Conservation (phyloP, 2,329 filamentous ascomycete genomes). For the Pseudogymnoascus sp. region DNA sequence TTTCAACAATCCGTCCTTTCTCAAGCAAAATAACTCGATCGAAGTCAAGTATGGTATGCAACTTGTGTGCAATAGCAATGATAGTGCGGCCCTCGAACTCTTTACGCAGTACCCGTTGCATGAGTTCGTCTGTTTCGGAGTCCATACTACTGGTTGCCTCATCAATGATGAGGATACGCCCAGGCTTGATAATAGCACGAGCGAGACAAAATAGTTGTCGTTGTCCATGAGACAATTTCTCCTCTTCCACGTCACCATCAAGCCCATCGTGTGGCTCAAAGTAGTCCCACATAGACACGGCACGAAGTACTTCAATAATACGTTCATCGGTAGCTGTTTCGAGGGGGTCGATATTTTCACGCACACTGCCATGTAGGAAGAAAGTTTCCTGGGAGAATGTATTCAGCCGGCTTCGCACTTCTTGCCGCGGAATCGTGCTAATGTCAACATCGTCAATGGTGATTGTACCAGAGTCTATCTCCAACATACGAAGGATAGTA, state of each 20-base stretch:
- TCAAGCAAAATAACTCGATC: conserved; percentile 44
- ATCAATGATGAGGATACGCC: conserved; percentile 36
- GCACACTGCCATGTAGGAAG: conserved; percentile 79
- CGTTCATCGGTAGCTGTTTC: conserved; percentile 74
- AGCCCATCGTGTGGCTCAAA: conserved; percentile 33
- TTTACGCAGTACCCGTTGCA: conserved; percentile 47
- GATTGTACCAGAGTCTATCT: conserved; percentile 80
- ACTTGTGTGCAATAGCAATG: conserved; percentile 31
- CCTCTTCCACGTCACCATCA: conserved; percentile 45
- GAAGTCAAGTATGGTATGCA: conserved; percentile 42
- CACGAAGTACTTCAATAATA: conserved; percentile 73
- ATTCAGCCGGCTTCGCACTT: conserved; percentile 81
- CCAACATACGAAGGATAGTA: conserved; percentile 82
- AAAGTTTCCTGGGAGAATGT: conserved; percentile 95
- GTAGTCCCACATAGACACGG: conserved; percentile 49
- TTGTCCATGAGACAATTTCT: conserved; percentile 64
- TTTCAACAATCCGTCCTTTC: conserved; percentile 64
- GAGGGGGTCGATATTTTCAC: conserved; percentile 86
- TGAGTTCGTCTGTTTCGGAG: conserved; percentile 46
- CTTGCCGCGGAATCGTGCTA: conserved; percentile 75
- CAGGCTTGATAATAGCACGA: conserved; percentile 35
- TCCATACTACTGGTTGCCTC: conserved; percentile 48
- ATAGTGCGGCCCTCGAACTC: conserved; percentile 50
- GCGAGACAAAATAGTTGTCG: conserved; percentile 43
- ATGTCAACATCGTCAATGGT: conserved; percentile 84